Conservation (phyloP, 345 rosid genomes). For the Aquilaria sinensis region DNA sequence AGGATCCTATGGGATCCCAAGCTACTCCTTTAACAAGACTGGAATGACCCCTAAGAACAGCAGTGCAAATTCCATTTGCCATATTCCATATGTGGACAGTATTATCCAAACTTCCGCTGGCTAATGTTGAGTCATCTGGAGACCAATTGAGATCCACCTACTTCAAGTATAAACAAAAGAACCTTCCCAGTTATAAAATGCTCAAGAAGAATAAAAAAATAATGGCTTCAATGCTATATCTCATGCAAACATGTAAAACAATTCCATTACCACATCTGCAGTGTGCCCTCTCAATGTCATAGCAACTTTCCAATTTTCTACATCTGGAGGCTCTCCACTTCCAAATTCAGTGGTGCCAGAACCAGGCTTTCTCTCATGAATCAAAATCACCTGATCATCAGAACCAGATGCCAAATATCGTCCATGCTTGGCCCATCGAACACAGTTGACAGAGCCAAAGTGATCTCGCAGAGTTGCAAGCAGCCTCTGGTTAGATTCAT, state of each 20-base stretch:
- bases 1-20: conserved; percentile 99
- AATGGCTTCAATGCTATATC: neutral
- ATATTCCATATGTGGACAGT: conserved; percentile 93
- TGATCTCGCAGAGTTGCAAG: conserved; percentile 97
- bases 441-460: conserved; percentile 99
- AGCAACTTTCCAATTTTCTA: conserved; percentile 98
- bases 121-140: conserved; percentile 91
- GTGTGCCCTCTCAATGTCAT: conserved; percentile 97
- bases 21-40: conserved; percentile 97
- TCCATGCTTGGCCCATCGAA: conserved; percentile 98
- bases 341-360: conserved; percentile 97
- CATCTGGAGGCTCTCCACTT: conserved; percentile 96
- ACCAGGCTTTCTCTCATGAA: conserved; percentile 97
- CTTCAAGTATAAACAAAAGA: conserved; percentile 52
- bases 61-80: conserved; percentile 89
- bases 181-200: conserved; percentile 37
- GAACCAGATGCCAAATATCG: conserved; percentile 90
- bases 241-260: conserved; percentile 1
- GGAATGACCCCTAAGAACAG: conserved; percentile 96
- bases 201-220: conserved; percentile 13
- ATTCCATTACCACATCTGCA: conserved; percentile 94
- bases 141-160: conserved; percentile 99
- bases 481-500: conserved; percentile 67
- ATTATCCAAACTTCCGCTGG: conserved; percentile 98
- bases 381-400: conserved; percentile 88